A percentile compares a stretch with the other conserved stretches of the same genome.
Conservation (phyloP, 306 rosid genomes). For the Quercus glauca region DNA sequence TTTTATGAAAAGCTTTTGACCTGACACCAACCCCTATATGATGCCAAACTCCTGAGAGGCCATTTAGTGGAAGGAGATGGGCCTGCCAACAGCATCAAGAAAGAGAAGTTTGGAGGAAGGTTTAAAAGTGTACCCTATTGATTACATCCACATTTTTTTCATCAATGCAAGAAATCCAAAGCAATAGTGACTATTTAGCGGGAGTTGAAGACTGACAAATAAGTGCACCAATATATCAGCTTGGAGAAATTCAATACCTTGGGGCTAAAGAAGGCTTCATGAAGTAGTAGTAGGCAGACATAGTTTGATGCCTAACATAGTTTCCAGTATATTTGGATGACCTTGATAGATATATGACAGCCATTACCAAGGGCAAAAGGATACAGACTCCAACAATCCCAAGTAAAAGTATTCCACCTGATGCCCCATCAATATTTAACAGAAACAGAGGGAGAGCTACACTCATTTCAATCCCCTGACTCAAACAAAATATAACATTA, state of each 20-base stretch:
- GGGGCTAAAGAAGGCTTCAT: constrained; percentile 99
- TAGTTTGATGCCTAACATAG: constrained; percentile 96
- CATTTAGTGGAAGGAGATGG: no score
- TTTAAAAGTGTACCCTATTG: no score
- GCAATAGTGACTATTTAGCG: no score
- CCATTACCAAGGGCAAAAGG: constrained; percentile 91
- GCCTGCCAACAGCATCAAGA: no score
- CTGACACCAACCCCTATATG: no score
- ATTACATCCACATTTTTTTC: no score
- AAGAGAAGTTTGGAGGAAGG: no score
- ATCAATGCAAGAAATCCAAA: no score
- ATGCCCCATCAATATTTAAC: constrained; percentile 83
- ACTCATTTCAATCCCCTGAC: constrained; percentile 97
- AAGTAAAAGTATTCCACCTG: constrained; percentile 89
- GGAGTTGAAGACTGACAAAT: no score
- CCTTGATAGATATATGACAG: constrained; percentile 92
- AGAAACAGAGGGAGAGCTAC: constrained; percentile 94
- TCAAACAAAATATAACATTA: constrained; percentile 25
- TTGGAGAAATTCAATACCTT: constrained; percentile 40
- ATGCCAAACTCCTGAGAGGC: no score
- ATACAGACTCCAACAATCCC: constrained; percentile 97
- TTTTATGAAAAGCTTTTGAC: no score
- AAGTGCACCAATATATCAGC: no score
- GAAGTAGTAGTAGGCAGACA: constrained; percentile 75
- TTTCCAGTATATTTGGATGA: constrained; percentile 94